These are phyloP conservation scores for Fraxinus dipetala DNA, from an alignment of 305 asterid species.

Conservation along the genomic window DNA sequence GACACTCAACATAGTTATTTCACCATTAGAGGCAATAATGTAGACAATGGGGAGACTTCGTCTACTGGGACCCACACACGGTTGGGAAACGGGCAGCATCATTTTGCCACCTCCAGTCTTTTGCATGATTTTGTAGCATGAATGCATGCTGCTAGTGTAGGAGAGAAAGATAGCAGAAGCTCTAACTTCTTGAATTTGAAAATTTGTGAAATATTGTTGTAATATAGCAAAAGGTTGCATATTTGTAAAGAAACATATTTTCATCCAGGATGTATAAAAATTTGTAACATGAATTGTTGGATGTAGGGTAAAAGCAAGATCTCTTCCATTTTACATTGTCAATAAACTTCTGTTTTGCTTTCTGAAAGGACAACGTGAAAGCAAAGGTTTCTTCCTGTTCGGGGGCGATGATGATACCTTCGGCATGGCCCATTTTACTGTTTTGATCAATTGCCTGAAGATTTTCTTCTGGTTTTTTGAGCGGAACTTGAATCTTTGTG, in stretches of 20 bases:
- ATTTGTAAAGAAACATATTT: constrained; percentile 34
- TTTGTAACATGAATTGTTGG: neutral
- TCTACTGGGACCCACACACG: constrained; percentile 54
- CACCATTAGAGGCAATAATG: constrained; percentile 43
- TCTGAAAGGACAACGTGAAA: neutral
- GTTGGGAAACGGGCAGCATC: constrained; percentile 43
- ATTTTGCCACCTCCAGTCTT: constrained; percentile 44
- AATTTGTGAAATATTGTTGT: constrained; percentile 23
- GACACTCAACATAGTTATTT: constrained; percentile 38
- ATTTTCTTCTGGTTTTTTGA: neutral
- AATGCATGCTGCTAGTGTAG: neutral
- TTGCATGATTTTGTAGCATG: constrained; percentile 47
- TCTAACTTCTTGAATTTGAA: constrained; percentile 10
- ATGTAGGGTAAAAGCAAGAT: neutral
- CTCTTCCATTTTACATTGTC: neutral
- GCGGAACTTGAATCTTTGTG: neutral
- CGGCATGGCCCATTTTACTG: neutral
- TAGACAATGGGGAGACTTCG: constrained; percentile 39
- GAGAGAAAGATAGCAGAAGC: neutral
- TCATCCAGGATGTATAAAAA: constrained; percentile 22
- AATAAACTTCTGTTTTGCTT: neutral
- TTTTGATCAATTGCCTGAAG: neutral
- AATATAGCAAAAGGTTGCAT: constrained; percentile 27
- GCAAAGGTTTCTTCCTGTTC: neutral
- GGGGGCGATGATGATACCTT: too few relatives aligned